Evolutionary conservation across 2,329 filamentous ascomycete species (phyloP).

Genomic region (Fusarium tricinctum): DNA sequence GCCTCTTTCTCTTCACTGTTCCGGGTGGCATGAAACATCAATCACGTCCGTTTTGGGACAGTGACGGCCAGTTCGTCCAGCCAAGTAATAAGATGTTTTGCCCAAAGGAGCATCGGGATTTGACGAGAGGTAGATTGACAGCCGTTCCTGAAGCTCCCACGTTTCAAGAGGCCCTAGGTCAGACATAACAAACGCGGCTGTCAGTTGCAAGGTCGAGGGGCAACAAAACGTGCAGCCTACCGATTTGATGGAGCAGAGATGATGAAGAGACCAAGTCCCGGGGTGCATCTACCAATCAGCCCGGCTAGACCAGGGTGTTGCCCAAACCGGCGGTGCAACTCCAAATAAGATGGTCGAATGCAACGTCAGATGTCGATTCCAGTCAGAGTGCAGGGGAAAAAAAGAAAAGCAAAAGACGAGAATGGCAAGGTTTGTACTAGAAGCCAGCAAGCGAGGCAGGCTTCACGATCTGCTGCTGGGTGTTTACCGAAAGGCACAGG

Average conservation of each 20-base stretch:
- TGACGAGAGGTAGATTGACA: slow-evolving; percentile 29
- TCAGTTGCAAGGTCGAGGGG: slow-evolving; percentile 37
- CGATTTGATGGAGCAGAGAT: slow-evolving; percentile 50
- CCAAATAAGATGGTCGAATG: slow-evolving; percentile 44
- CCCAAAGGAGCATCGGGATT: slow-evolving; percentile 33
- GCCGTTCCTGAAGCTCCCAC: slow-evolving; percentile 40
- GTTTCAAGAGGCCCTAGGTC: slow-evolving; percentile 45
- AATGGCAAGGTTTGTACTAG: slow-evolving; percentile 30
- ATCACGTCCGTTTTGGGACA: slow-evolving; percentile 35
- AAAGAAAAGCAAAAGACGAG: slow-evolving; percentile 7
- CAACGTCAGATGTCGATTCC: slow-evolving; percentile 45
- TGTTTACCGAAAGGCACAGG: neutral
- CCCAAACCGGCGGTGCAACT: slow-evolving; percentile 44
- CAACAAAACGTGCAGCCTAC: slow-evolving; percentile 47
- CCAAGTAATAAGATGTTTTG: slow-evolving; percentile 16
- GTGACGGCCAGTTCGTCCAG: slow-evolving; percentile 17
- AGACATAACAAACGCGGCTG: slow-evolving; percentile 33
- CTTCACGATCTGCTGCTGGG: slow-evolving; percentile 26
- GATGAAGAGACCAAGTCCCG: slow-evolving; percentile 42
- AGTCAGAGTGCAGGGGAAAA: slow-evolving; percentile 13
- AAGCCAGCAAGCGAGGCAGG: slow-evolving; percentile 29
- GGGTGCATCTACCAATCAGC: slow-evolving; percentile 50
- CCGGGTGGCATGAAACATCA: slow-evolving; percentile 35
- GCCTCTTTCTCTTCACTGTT: slow-evolving; percentile 33
- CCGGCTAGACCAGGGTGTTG: slow-evolving; percentile 34